Conservation (phyloP, 768 basidiomycete genomes). For the Coprinellus micaceus region DNA sequence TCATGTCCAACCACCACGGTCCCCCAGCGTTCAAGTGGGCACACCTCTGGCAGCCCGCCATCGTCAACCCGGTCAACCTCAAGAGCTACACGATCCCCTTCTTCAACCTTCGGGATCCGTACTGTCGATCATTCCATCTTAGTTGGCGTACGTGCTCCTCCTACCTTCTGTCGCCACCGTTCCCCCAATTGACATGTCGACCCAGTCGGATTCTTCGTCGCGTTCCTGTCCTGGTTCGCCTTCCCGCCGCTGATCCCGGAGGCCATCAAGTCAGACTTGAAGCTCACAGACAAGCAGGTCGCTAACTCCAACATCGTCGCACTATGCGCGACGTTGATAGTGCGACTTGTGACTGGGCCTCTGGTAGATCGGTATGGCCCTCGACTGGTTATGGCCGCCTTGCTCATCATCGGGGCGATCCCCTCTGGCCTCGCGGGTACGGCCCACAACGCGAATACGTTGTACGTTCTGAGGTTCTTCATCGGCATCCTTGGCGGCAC, state of each 20-base stretch:
- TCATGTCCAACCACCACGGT: too few species aligned
- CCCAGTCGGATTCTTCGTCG: conserved; percentile 47
- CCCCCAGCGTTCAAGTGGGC: conserved; percentile 29
- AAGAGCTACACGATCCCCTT: conserved; percentile 52
- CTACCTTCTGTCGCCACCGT: not conserved
- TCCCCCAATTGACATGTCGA: not conserved
- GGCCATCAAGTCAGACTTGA: conserved; percentile 50
- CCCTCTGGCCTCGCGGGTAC: conserved; percentile 58
- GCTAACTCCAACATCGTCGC: conserved; percentile 50
- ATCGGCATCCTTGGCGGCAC: conserved; percentile 59
- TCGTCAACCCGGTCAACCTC: conserved; percentile 48
- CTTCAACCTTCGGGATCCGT: conserved; percentile 43
- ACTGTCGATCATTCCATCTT: conserved; percentile 50
- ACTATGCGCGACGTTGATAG: conserved; percentile 43
- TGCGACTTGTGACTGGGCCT: conserved; percentile 47
- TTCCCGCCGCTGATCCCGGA: conserved; percentile 60
- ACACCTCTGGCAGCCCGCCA: conserved; percentile 30
- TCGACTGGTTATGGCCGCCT: conserved; percentile 49
- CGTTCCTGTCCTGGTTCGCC: conserved; percentile 52
- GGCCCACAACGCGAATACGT: conserved; percentile 29
- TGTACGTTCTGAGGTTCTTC: conserved; percentile 51
- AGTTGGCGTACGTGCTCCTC: conserved; percentile 23
- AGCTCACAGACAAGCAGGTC: conserved; percentile 44
- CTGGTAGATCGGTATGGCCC: conserved; percentile 51
- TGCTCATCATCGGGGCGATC: conserved; percentile 53